phyloP scores from a whole-genome alignment of 495 filamentous ascomycete genomes.

The Tetracladium setigerum region DNA sequence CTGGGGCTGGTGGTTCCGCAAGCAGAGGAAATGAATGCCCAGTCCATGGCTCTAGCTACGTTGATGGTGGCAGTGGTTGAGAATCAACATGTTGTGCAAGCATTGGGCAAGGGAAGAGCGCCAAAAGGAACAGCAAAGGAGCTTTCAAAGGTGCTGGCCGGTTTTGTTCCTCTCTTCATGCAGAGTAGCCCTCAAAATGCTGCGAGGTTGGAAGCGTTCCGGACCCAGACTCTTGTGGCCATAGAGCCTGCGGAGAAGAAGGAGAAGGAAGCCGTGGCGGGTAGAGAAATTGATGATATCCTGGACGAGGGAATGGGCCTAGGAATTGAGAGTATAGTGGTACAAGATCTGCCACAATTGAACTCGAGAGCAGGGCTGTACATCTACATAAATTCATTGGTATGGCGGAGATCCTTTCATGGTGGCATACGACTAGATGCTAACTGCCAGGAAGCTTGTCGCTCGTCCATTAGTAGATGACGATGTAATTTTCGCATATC shows the following conservation, averaged over 20 bases:
- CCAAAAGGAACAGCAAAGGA: slow-evolving; percentile 39
- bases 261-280: slow-evolving; percentile 26
- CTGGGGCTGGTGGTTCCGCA: slow-evolving; percentile 26
- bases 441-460: slow-evolving; percentile 47
- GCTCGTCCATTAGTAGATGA: slow-evolving; percentile 82
- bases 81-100: slow-evolving; percentile 36
- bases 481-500: slow-evolving; percentile 62
- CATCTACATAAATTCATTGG: slow-evolving; percentile 82
- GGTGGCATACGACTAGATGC: neutral
- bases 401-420: slow-evolving; percentile 31
- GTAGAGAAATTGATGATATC: slow-evolving; percentile 41
- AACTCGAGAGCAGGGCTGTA: slow-evolving; percentile 87
- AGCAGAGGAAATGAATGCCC: slow-evolving; percentile 30
- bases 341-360: slow-evolving; percentile 58
- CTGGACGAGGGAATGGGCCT: slow-evolving; percentile 39
- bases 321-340: slow-evolving; percentile 37
- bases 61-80: slow-evolving; percentile 40
- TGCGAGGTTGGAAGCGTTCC: slow-evolving; percentile 40
- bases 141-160: slow-evolving; percentile 39
- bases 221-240: slow-evolving; percentile 38
- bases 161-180: slow-evolving; percentile 45
- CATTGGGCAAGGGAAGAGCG: slow-evolving; percentile 30
- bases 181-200: slow-evolving; percentile 42
- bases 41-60: slow-evolving; percentile 44
- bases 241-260: slow-evolving; percentile 38